Conservation (phyloP, 257 asterid genomes). For the Thymus quinquecostatus region DNA sequence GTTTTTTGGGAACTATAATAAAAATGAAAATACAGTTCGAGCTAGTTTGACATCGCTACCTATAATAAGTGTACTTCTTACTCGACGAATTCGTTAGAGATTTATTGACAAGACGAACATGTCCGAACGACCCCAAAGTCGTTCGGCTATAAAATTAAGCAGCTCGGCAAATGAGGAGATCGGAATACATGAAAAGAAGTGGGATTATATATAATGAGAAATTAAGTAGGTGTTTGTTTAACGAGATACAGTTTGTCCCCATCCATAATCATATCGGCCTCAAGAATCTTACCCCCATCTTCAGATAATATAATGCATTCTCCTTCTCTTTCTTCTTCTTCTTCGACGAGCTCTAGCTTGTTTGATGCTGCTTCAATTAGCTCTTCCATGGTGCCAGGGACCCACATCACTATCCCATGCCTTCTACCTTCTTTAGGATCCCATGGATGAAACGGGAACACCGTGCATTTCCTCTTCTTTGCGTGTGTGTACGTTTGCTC, state of each 20-base stretch:
- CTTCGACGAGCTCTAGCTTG: constrained; percentile 44
- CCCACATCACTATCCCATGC: constrained; percentile 77
- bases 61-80: too few relatives aligned
- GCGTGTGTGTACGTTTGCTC: constrained; percentile 41
- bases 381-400: constrained; percentile 68
- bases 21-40: too few relatives aligned
- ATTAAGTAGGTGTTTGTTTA: constrained; percentile 33
- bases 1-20: too few relatives aligned
- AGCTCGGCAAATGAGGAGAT: too few relatives aligned
- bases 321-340: neutral
- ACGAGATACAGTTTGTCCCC: constrained; percentile 66
- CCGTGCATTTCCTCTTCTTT: constrained; percentile 82
- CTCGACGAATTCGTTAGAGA: too few relatives aligned
- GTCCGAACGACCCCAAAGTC: too few relatives aligned
- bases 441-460: constrained; percentile 82
- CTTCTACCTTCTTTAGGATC: constrained; percentile 53
- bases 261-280: constrained; percentile 64
- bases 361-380: constrained; percentile 56
- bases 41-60: too few relatives aligned
- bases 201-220: neutral
- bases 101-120: too few relatives aligned
- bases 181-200: neutral
- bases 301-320: constrained; percentile 60
- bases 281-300: constrained; percentile 82
- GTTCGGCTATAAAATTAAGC: too few relatives aligned